phyloP scores from a whole-genome alignment of 306 rosid genomes.

The Casuarina cunninghamiana region DNA sequence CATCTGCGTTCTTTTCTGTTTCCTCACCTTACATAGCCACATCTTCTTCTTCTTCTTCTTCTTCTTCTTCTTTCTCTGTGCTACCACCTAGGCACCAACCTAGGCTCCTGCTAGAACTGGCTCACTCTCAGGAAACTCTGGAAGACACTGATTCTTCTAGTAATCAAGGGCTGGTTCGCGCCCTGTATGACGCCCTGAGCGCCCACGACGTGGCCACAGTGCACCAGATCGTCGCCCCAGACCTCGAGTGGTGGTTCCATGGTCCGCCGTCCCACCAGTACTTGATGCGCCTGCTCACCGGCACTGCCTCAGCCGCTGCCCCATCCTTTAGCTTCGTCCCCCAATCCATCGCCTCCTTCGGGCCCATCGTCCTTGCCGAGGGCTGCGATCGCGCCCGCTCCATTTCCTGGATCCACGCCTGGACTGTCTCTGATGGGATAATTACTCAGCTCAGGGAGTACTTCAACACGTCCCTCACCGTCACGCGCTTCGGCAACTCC shows the following conservation, averaged over 20 bases:
- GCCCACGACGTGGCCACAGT: slow-evolving; percentile 69
- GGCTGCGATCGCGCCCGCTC: slow-evolving; percentile 62
- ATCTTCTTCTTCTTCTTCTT: not conserved
- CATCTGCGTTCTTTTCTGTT: not conserved
- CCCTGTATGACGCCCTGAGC: slow-evolving; percentile 81
- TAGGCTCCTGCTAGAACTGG: slow-evolving; percentile 61
- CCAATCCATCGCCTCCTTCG: slow-evolving; percentile 55
- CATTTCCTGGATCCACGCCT: slow-evolving; percentile 89
- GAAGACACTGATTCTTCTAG: slow-evolving; percentile 62
- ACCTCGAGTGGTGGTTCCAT: slow-evolving; percentile 99
- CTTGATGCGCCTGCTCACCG: slow-evolving; percentile 82
- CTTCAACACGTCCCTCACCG: slow-evolving; percentile 90
- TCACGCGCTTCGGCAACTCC: slow-evolving; percentile 55
- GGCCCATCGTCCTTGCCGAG: slow-evolving; percentile 71
- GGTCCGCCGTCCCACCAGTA: slow-evolving; percentile 91
- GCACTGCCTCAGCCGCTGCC: slow-evolving; percentile 38
- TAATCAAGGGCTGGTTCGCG: slow-evolving; percentile 63
- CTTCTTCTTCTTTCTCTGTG: not conserved
- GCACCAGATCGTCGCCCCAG: slow-evolving; percentile 58
- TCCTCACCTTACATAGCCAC: too few relatives aligned
- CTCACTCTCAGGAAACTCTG: slow-evolving; percentile 61
- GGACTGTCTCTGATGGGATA: slow-evolving; percentile 84
- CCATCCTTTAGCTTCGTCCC: slow-evolving; percentile 53
- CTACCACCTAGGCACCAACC: not conserved
- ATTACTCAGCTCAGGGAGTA: slow-evolving; percentile 84